Conservation (phyloP, 23 red algal genomes). For the Pyropia yezoensis region DNA sequence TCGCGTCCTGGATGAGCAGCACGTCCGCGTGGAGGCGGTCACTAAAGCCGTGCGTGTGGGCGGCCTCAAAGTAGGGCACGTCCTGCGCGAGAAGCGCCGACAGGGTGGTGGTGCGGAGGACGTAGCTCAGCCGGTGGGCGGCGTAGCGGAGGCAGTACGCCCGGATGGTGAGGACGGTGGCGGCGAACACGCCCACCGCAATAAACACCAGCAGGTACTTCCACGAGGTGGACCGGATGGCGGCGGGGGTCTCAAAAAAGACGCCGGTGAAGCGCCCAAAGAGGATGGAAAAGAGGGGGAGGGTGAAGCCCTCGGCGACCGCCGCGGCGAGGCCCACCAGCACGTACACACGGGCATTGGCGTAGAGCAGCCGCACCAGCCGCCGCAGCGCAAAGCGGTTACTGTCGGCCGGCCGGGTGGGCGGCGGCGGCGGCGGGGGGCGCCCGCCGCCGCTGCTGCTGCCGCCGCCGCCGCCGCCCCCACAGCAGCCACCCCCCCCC, state of each 20-base stretch:
- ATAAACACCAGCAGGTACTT: slow-evolving; percentile 30
- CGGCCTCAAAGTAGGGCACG: slow-evolving; percentile 1
- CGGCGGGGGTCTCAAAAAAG: slow-evolving; percentile 4
- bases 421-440: too few relatives aligned
- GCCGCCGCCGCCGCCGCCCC: too few relatives aligned
- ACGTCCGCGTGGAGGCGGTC: slow-evolving; percentile 39
- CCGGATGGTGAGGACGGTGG: too few relatives aligned
- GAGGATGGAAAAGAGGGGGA: slow-evolving; percentile 33
- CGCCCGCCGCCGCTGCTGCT: too few relatives aligned
- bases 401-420: too few relatives aligned
- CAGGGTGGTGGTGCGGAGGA: slow-evolving; percentile 16
- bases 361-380: too few relatives aligned
- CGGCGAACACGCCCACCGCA: slow-evolving; percentile 13
- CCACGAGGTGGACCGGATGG: slow-evolving; percentile 15
- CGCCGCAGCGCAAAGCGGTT: too few relatives aligned
- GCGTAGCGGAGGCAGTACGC: too few relatives aligned
- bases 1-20: slow-evolving; percentile 26
- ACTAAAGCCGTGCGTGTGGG: slow-evolving; percentile 6
- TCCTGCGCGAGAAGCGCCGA: slow-evolving; percentile 1
- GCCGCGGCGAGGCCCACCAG: slow-evolving; percentile 6
- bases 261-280: slow-evolving; percentile 25
- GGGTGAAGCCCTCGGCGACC: slow-evolving; percentile 19
- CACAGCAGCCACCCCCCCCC: too few relatives aligned
- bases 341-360: background rate
- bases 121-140: too few relatives aligned